Evolutionary conservation across 78 protist genomes (phyloP).

Genomic region (Dictyostelium purpureum): DNA sequence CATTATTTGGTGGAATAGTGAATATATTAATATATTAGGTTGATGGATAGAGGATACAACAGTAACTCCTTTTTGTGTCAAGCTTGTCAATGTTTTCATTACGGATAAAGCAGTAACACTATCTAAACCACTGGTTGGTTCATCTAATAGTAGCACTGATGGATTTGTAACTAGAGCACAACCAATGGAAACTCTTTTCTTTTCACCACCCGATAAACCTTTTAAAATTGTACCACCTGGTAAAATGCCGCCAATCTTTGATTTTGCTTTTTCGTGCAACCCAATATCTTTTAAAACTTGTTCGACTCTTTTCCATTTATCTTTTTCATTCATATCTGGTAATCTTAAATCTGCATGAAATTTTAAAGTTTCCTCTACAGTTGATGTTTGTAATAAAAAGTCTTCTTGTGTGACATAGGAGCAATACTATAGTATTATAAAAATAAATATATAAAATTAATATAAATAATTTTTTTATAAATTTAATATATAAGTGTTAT

Average conservation of each 20-base stretch:
- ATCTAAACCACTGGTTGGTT: constrained; percentile 67
- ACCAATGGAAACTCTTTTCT: constrained; percentile 80
- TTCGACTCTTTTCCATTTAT: constrained; percentile 12
- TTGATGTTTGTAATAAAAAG: constrained; percentile 31
- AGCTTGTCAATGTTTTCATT: constrained; percentile 14
- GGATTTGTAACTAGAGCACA: constrained; percentile 82
- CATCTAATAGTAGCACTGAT: constrained; percentile 76
- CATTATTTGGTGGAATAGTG: constrained; percentile 30
- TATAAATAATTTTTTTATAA: background rate
- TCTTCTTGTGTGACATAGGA: constrained; percentile 64
- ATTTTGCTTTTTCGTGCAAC: background rate
- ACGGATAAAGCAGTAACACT: constrained; percentile 6
- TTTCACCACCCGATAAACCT: constrained; percentile 85
- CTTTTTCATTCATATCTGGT: background rate
- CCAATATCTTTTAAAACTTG: constrained; percentile 61
- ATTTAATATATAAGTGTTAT: too few relatives aligned
- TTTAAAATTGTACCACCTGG: constrained; percentile 54
- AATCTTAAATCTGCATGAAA: constrained; percentile 66
- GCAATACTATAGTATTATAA: background rate
- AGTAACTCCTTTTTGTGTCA: constrained; percentile 34
- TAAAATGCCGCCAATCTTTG: constrained; percentile 64
- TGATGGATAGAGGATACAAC: constrained; percentile 65
- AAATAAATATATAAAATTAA: background rate
- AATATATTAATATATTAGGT: constrained; percentile 36
- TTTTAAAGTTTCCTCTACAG: constrained; percentile 52